Conservation (phyloP, 163 green algal genomes). For the Prototheca cutis region DNA sequence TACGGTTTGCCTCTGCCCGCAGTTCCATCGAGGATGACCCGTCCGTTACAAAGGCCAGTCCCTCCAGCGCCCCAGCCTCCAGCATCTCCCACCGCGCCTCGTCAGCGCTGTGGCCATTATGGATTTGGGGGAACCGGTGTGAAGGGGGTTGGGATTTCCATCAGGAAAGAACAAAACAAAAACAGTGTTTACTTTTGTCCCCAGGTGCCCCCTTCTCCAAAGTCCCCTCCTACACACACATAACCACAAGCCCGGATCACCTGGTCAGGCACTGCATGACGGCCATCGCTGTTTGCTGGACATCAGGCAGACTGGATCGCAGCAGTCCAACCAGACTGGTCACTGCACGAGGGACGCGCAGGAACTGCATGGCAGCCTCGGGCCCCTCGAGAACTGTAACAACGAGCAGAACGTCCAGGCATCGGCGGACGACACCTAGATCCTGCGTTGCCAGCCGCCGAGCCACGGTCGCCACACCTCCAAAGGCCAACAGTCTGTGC, state of each 20-base stretch:
- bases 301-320: not conserved
- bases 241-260: no score
- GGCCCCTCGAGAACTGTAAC: not conserved
- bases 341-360: not conserved
- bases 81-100: not conserved
- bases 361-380: not conserved
- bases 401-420: not conserved
- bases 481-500: not conserved
- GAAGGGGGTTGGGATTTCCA: no score
- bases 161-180: no score
- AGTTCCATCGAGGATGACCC: not conserved
- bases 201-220: not conserved
- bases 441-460: not conserved
- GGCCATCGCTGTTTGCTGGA: not conserved
- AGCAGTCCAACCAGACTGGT: not conserved
- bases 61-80: not conserved
- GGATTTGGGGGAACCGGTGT: no score
- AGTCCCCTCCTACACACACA: no score
- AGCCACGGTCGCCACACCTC: not conserved
- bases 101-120: not conserved
- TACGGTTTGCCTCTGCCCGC: not conserved
- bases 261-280: not conserved
- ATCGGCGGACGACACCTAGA: not conserved
- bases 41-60: not conserved
- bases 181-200: not conserved